These are phyloP conservation scores for Coemansia sp. DNA, from an alignment of 192 early-diverging fungal genomes.

Conservation along the genomic window DNA sequence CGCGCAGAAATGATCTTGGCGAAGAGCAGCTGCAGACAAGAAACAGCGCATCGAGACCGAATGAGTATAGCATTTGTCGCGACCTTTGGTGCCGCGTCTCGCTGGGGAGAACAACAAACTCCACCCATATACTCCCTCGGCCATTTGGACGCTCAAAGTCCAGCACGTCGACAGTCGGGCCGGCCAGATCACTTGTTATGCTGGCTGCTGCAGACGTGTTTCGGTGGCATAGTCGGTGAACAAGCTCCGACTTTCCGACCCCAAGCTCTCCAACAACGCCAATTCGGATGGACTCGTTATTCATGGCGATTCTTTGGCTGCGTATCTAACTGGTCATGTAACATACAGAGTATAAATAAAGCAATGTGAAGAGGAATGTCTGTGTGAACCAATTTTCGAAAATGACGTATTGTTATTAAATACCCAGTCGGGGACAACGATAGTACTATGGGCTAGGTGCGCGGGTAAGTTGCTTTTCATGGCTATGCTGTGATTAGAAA, in stretches of 20 bases:
- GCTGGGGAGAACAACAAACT: constrained; percentile 45
- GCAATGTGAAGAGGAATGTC: background rate
- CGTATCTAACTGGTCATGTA: background rate
- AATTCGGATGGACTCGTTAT: constrained; percentile 38
- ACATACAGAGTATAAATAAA: background rate
- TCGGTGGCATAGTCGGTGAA: constrained; percentile 40
- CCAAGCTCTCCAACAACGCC: constrained; percentile 43
- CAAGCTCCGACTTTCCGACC: constrained; percentile 44
- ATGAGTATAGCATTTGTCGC: constrained; percentile 47
- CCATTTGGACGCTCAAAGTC: constrained; percentile 19
- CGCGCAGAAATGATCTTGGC: constrained; percentile 33
- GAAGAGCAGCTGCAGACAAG: constrained; percentile 39
- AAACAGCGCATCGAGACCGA: constrained; percentile 39
- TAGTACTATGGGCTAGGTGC: too few species aligned
- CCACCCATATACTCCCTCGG: constrained; percentile 27
- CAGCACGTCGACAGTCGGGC: constrained; percentile 36
- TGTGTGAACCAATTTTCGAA: background rate
- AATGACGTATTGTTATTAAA: too few species aligned
- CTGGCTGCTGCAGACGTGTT: background rate
- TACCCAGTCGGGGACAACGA: too few species aligned
- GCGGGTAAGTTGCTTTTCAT: too few species aligned
- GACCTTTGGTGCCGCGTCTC: constrained; percentile 42
- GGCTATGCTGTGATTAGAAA: too few species aligned
- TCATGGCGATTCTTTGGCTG: constrained; percentile 15
- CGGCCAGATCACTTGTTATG: constrained; percentile 8